Percentiles rank a stretch among this genome's conserved stretches.
These are phyloP conservation scores for Plasmodium reichenowi DNA, from an alignment of 169 alveolate genomes.

Conservation along the genomic window DNA sequence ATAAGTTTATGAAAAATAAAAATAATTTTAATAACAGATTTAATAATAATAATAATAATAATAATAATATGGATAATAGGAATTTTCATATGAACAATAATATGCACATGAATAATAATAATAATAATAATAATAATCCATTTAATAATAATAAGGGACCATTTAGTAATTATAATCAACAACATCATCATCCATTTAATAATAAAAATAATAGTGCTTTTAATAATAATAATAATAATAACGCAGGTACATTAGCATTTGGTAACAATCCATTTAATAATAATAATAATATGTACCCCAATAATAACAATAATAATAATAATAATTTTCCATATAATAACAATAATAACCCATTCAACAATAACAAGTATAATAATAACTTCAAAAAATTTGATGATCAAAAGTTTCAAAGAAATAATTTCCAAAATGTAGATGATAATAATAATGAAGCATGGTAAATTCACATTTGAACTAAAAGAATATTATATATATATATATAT, in stretches of 20 bases:
- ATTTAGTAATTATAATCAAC: slow-evolving; percentile 8
- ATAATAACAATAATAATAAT: slow-evolving; percentile 13
- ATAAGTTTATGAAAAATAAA: slow-evolving; percentile 17
- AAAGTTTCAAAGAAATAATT: slow-evolving; percentile 29
- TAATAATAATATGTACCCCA: slow-evolving; percentile 25
- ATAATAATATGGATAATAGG: neutral
- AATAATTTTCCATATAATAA: slow-evolving; percentile 3
- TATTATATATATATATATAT: too few species aligned
- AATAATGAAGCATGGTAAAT: slow-evolving; percentile 28
- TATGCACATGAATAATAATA: neutral
- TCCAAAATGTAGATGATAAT: slow-evolving; percentile 40
- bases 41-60: slow-evolving; percentile 15
- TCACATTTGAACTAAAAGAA: neutral
- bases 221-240: slow-evolving; percentile 34
- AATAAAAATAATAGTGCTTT: slow-evolving; percentile 4
- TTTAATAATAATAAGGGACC: slow-evolving; percentile 31
- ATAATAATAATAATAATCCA: slow-evolving; percentile 24
- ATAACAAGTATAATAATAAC: slow-evolving; percentile 34
- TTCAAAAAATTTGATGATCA: slow-evolving; percentile 43
- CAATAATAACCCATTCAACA: slow-evolving; percentile 25
- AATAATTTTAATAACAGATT: slow-evolving; percentile 22
- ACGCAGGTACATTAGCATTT: slow-evolving; percentile 13
- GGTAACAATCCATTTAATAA: slow-evolving; percentile 29
- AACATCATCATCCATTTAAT: neutral
- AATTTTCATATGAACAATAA: slow-evolving; percentile 2